Evolutionary conservation across 768 basidiomycete genomes (phyloP).

Genomic region (Myochromella boudieri): DNA sequence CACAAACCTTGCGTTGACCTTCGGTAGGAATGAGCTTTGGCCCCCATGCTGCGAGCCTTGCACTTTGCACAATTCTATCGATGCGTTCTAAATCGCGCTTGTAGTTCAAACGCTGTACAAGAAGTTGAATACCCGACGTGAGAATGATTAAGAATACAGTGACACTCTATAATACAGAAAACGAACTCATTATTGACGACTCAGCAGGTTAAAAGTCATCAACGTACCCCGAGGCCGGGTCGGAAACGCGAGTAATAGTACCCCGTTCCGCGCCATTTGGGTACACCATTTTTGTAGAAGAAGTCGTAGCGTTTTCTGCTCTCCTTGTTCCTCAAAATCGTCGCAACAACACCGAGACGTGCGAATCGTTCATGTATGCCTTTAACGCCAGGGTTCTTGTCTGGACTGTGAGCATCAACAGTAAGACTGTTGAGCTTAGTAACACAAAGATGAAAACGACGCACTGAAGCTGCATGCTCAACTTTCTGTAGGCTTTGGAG

Average conservation of each 20-base stretch:
- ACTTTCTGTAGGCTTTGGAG: constrained; percentile 86
- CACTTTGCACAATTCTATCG: constrained; percentile 55
- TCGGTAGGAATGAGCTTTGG: constrained; percentile 63
- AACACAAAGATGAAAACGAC: constrained; percentile 27
- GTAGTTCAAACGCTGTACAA: constrained; percentile 79
- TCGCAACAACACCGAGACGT: constrained; percentile 82
- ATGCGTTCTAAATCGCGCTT: constrained; percentile 71
- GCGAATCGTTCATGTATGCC: constrained; percentile 87
- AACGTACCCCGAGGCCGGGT: constrained; percentile 78
- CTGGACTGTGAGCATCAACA: constrained; percentile 59
- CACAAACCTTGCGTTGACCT: constrained; percentile 66
- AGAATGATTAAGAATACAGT: constrained; percentile 73
- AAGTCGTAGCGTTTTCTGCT: constrained; percentile 85
- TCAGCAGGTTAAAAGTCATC: neutral
- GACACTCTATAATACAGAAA: constrained; percentile 59
- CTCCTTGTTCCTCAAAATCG: constrained; percentile 76
- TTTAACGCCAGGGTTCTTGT: constrained; percentile 90
- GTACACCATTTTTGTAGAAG: constrained; percentile 98
- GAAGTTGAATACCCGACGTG: constrained; percentile 79
- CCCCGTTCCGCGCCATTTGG: constrained; percentile 93
- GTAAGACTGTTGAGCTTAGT: neutral
- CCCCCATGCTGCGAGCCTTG: constrained; percentile 81
- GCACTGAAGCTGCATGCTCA: constrained; percentile 88
- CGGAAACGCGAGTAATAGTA: constrained; percentile 97
- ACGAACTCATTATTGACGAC: too few relatives aligned